Evolutionary conservation across 192 early-diverging fungal species (phyloP), one percentile per base, ranked within the genome.

Genomic region (Backusella liffmaniae): DNA sequence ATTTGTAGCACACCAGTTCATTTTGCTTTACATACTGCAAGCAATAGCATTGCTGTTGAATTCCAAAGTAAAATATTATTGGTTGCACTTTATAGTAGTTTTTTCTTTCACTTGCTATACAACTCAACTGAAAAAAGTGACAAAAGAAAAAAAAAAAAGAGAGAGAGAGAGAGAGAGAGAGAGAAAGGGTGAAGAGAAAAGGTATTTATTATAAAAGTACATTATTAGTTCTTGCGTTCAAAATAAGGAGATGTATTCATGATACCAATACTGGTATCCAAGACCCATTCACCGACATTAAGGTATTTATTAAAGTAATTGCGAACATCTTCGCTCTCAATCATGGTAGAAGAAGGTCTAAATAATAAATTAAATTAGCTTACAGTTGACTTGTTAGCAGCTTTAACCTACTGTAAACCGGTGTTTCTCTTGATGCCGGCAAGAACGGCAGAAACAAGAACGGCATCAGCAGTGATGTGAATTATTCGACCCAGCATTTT

Each of bases 351-450:
- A 13, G 86, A 83, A 26, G 84, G 74, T 42, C 88, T 89, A 74
- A 23, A 15, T 39, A 29, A 23, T 18, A 23, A 18, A 26, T 5
- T 15, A 49, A 32, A n/a, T 21, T 23, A 32, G 32, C 15, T 68
- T 34, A 62, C 26, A 18, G 1, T 41, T 15, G 39, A n/a, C n/a
- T 67, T 41, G 15, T 23, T 3, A 29, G 2, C 39, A 72, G 18
- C 2, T 56, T 23, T 34, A n/a, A 75, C 75, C 82, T 78, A 80
- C 79, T 77, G 74, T 34, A 86, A 76, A 69, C 86, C 88, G 42
- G 86, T 85, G 73, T 85, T 87, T 59, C 86, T 84, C 74, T 87
- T 89, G 75, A 87, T 88, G 30, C 90, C 91, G 51, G 86, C 87
- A 46, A 88, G 84, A 34, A 91, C 87, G 18, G 90, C 85, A 39